Conservation (phyloP, 495 filamentous ascomycete species). For the Annulohypoxylon stygium region DNA sequence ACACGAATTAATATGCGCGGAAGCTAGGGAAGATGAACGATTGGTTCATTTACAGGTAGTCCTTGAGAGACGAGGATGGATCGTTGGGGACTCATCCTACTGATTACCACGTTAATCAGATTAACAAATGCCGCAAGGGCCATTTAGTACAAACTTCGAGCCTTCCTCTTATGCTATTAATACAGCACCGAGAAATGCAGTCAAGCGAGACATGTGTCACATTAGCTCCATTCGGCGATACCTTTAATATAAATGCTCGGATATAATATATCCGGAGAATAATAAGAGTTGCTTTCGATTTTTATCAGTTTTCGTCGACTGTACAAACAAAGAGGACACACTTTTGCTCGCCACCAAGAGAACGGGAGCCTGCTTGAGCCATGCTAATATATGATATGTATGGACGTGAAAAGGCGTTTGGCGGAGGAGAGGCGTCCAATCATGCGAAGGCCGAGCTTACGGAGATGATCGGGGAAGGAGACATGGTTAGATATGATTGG, state of each 20-base stretch:
- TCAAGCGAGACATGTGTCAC: not conserved
- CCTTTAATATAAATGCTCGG: not conserved
- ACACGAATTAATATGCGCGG: not conserved
- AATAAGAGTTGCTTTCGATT: not conserved
- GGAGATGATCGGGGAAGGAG: constrained; percentile 11
- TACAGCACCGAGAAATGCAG: not conserved
- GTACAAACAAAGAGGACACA: not conserved
- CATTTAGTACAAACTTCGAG: not conserved
- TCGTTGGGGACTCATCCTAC: not conserved
- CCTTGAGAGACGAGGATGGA: not conserved
- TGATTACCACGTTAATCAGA: not conserved
- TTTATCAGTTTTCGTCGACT: not conserved
- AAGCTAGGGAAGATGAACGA: not conserved
- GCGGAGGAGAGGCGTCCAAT: not conserved
- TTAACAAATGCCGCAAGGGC: not conserved
- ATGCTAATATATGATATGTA: not conserved
- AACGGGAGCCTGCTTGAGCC: not conserved
- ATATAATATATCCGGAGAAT: not conserved
- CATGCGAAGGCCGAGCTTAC: not conserved
- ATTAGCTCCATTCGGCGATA: not conserved
- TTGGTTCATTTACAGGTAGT: not conserved
- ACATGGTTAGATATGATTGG: not conserved
- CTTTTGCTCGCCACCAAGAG: not conserved
- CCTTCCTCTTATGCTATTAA: not conserved
- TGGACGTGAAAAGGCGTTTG: not conserved